phyloP scores from a whole-genome alignment of 2,329 filamentous ascomycete species.

The Fusarium sp. region DNA sequence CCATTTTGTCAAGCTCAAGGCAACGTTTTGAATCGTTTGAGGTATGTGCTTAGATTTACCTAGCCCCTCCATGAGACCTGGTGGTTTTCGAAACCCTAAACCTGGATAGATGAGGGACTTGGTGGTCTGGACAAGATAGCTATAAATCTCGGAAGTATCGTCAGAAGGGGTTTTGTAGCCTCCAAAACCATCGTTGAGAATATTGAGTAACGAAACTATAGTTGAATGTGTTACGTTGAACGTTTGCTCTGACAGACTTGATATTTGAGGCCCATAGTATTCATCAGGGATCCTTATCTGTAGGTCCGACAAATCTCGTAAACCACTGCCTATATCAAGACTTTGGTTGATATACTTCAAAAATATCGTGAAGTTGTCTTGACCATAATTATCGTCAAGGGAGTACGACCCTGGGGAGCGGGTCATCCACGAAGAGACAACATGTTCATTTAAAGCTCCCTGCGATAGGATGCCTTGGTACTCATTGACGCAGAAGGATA shows the following conservation, averaged over 20 bases:
- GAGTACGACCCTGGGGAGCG: conserved; percentile 1
- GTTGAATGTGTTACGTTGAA: conserved; percentile 27
- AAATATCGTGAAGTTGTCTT: not conserved
- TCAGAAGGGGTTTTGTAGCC: no score
- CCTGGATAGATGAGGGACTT: conserved; percentile 9
- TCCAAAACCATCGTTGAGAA: conserved; percentile 12
- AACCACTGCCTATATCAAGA: not conserved
- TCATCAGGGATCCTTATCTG: conserved; percentile 22
- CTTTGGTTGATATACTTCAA: conserved; percentile 12
- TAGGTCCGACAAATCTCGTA: not conserved
- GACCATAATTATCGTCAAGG: no score
- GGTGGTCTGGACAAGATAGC: no score
- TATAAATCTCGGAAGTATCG: no score
- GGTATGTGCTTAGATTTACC: not conserved
- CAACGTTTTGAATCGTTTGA: conserved; percentile 6
- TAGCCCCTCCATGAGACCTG: conserved; percentile 3
- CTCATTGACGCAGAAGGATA: conserved; percentile 29
- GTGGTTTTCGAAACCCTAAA: not conserved
- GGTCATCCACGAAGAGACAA: conserved; percentile 8
- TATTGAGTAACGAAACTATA: not conserved
- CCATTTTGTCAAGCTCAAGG: conserved; percentile 26
- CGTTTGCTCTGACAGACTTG: not conserved
- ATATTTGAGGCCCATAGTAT: not conserved
- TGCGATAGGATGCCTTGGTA: conserved; percentile 7
- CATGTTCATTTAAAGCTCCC: conserved; percentile 9